Conservation (phyloP, 2,329 filamentous ascomycete species). For the Acrodontium crateriforme region DNA sequence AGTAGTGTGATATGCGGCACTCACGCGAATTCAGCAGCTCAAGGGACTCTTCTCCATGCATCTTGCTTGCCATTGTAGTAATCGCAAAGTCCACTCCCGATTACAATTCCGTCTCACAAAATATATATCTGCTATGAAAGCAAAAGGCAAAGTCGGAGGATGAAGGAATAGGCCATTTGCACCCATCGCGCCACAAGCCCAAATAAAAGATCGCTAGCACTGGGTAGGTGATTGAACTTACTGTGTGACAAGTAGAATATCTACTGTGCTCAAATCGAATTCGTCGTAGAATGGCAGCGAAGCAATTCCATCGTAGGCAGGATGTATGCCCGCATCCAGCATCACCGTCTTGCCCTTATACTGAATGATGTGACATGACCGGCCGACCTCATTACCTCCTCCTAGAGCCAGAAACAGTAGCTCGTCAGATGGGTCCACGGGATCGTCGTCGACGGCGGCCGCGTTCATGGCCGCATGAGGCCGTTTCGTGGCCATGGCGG, state of each 20-base stretch:
- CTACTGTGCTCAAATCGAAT: slow-evolving; percentile 92
- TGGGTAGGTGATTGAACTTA: slow-evolving; percentile 50
- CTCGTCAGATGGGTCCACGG: slow-evolving; percentile 85
- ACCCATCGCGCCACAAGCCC: not conserved
- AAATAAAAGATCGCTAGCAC: not conserved
- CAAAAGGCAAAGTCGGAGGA: not conserved
- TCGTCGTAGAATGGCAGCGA: slow-evolving; percentile 96
- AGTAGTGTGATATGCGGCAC: too few relatives aligned
- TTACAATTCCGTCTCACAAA: slow-evolving; percentile 1
- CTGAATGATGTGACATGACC: slow-evolving; percentile 94
- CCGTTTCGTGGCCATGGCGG: slow-evolving; percentile 77
- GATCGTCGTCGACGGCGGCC: slow-evolving; percentile 58
- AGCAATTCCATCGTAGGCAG: slow-evolving; percentile 86
- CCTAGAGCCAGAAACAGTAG: slow-evolving; percentile 87
- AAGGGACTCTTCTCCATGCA: too few relatives aligned
- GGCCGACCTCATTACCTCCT: slow-evolving; percentile 90
- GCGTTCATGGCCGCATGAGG: slow-evolving; percentile 51
- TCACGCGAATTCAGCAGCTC: too few relatives aligned
- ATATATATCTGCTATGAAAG: slow-evolving; percentile 1
- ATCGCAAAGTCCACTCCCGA: too few relatives aligned
- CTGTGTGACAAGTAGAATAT: slow-evolving; percentile 97
- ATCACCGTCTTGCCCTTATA: slow-evolving; percentile 99
- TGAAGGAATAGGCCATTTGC: not conserved
- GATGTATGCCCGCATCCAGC: slow-evolving; percentile 96
- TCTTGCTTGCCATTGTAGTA: too few relatives aligned